Evolutionary conservation across 2,329 filamentous ascomycete species (phyloP), one percentile per base, ranked within the genome.

Genomic region (Fusarium virguliforme): DNA sequence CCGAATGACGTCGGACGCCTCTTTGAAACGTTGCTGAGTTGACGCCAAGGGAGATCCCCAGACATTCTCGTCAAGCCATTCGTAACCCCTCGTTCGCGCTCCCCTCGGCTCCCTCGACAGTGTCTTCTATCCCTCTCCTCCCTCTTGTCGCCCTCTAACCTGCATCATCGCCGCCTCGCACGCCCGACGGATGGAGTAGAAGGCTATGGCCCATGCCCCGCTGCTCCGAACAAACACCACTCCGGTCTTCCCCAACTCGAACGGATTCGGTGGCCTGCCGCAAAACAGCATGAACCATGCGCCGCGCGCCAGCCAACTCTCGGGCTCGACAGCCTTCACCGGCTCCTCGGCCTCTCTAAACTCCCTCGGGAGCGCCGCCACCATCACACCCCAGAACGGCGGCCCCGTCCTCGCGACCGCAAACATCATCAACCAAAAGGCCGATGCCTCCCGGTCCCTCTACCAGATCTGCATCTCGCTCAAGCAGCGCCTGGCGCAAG

Each of bases 401-500:
- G 90, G 90, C 50, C 89, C 89, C 66, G 88, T 95, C 68, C 84
- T 94, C 76, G 92, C 94, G 67, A 94, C 92, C 65, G 89, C 93
- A 80, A 98, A 97, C 81, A 97, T 99, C 80, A 97, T 99, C 86
- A 99, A 99, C 83, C 93, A 95, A 82, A 93, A 94, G 80, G 96
- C 95, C 79, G 95, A 97, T 80, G 95, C 96, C 72, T 94, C 93
- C 62, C 89, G 92, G 65, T 98, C 95, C 10, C 89, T 99, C 26
- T 99, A 97, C 82, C 95, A 98, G 82, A 97, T 97, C 81, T 98
- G 96, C 80, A 88, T 97, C 73, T 90, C 91, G 60, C 86, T 98
- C 67, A 94, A 93, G 79, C 90, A 92, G 82, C 90, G 96, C 70
- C 85, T 99, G 67, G 87, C 90, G 62, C 91, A 92, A 72, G 94